Base-by-base conservation (phyloP, 306 rosid species). In the Sesbania bispinosa region DNA sequence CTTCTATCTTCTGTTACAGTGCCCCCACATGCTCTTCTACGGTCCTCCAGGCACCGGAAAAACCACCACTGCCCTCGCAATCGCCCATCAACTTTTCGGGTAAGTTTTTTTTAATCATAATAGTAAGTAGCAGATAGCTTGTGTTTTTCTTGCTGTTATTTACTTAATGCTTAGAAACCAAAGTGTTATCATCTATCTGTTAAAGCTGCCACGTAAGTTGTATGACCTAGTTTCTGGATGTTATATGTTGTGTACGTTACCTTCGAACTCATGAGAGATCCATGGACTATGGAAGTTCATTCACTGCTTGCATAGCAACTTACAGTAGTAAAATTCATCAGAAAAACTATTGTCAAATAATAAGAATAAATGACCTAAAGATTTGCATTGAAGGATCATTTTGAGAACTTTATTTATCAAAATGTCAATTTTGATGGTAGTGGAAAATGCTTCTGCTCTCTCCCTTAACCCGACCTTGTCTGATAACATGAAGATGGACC, bases 1-100 rank as follows among this genome's bases (percentile, higher is more conserved):
- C 6, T 53, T 63, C 2, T 0, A 14, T 45, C 0, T 58, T 27
- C 48, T 55, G 3, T 67, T 48, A 0, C 83, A 93, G 98, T 88
- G 94, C 66, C 96, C 96, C 2, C 96, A 93, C 67, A 93, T 93
- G 98, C 97, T 93, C 24, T 93, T 93, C 78, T 93, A 93, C 14
- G 97, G 98, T 14, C 98, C 97, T 1, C 98, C 92, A 0, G 98
- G 98, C 15, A 93, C 96, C 3, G 98, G 96, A 20, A 93, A 93
- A 78, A 90, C 98, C 75, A 93, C 98, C 15, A 93, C 96, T 47
- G 97, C 96, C 16, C 97, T 93, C 35, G 96, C 98, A 23, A 87
- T 93, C 3, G 85, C 96, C 10, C 98, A 83, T 76, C 94, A 93
- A 80, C 92, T 93, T 45, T 93, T 73, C 20, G 98, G 96, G 97